Evolutionary conservation across 805 yeast genomes (phyloP).

Genomic region (Brettanomyces anomalus): DNA sequence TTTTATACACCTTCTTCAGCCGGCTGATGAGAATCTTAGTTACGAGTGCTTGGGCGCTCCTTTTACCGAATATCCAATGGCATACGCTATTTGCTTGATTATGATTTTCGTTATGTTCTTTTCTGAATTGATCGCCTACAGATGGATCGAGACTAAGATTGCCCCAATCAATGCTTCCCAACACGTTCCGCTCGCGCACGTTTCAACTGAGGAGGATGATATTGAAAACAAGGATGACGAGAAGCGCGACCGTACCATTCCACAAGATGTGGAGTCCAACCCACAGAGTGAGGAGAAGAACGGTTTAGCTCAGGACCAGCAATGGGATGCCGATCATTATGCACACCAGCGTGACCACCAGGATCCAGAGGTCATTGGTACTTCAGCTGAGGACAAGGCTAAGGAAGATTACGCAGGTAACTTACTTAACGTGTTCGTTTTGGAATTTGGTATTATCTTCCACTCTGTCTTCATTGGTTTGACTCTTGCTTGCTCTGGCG

Average conservation of each 20-base stretch:
- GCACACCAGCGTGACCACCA: slow-evolving; percentile 32
- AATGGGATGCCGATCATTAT: slow-evolving; percentile 24
- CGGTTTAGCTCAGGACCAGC: slow-evolving; percentile 10
- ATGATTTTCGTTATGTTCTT: slow-evolving; percentile 44
- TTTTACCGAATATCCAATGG: slow-evolving; percentile 43
- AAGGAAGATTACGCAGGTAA: slow-evolving; percentile 41
- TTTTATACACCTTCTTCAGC: slow-evolving; percentile 63
- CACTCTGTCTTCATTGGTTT: slow-evolving; percentile 80
- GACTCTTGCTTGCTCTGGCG: slow-evolving; percentile 69
- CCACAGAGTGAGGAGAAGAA: slow-evolving; percentile 31
- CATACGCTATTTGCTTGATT: slow-evolving; percentile 44
- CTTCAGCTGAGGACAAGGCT: slow-evolving; percentile 23
- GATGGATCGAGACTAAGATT: slow-evolving; percentile 29
- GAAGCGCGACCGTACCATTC: slow-evolving; percentile 11
- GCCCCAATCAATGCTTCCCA: slow-evolving; percentile 49
- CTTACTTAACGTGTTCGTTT: slow-evolving; percentile 43
- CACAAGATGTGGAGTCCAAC: slow-evolving; percentile 31
- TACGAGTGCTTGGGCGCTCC: slow-evolving; percentile 56
- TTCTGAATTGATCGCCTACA: slow-evolving; percentile 41
- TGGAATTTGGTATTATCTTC: slow-evolving; percentile 75
- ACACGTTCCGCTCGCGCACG: slow-evolving; percentile 20
- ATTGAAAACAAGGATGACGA: not conserved
- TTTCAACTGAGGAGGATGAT: slow-evolving; percentile 6
- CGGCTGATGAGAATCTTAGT: slow-evolving; percentile 52
- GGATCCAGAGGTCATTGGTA: slow-evolving; percentile 36